Base-by-base conservation (phyloP, 2,329 filamentous ascomycete genomes). In the Ophidiomyces ophidiicola region DNA sequence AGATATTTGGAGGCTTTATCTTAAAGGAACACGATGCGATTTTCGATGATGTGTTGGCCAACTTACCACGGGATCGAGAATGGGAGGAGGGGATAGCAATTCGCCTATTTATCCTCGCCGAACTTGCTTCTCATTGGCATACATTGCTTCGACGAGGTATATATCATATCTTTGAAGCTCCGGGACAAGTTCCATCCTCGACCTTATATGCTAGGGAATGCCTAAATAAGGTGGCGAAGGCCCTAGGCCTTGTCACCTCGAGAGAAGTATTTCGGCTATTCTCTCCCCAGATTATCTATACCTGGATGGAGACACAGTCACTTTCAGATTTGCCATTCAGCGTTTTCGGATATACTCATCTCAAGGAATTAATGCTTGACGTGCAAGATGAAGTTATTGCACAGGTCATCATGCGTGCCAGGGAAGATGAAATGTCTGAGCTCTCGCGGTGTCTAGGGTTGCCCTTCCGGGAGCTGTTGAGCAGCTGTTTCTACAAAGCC, bases 101-200 rank as follows among this genome's bases (percentile, higher is more conserved):
- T 46, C 78, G 90, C 4, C 64, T 96, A 2, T 74, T 82, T 45
- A 74, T 84, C 6, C 64, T 96, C 7, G 75, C 81, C 1, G 76
- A 77, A 40, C 64, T 98, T 42, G 90, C 82, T 17, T 82, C 84
- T 20, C 65, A 69, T 36, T 96, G 88, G 83, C 78, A 85, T 43
- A 93, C 87, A 0, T 68, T 96, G 14, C 69, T 94, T 30, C 79
- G 87, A 36, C 77, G 82, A 47, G 86, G 85, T 48, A 82, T 93
- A 12, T 98, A 94, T 56, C 82, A 90, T 57, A 86, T 96, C 15
- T 94, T 96, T 50, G 90, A 96, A 57, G 85, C 81, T 0, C 82
- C 87, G 1, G 84, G 82, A 1, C 76, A 77, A 41, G 74, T 93
- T 10, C 61, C 71, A 2, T 61, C 64, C 7, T 80, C 81, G 5